Conservation (phyloP, 2,329 filamentous ascomycete genomes). For the Neofusicoccum ribis region DNA sequence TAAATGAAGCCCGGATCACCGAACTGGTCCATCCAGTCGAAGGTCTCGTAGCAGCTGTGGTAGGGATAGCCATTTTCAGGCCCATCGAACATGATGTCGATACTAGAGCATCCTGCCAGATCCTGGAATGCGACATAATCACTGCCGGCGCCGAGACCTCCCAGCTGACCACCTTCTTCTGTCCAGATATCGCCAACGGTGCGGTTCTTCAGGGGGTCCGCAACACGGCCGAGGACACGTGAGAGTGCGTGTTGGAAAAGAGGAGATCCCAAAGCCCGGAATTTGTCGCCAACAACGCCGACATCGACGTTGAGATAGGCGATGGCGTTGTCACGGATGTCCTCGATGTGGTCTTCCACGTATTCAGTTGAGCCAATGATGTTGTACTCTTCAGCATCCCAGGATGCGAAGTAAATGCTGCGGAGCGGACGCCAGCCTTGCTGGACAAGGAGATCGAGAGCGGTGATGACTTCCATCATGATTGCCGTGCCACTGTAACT, state of each 20-base stretch:
- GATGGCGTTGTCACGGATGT: constrained; percentile 70
- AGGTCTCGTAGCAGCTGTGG: constrained; percentile 86
- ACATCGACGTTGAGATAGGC: constrained; percentile 92
- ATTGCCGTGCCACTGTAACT: constrained; percentile 74
- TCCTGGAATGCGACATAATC: constrained; percentile 92
- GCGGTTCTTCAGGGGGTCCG: constrained; percentile 69
- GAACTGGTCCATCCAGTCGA: constrained; percentile 77
- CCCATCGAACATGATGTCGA: constrained; percentile 80
- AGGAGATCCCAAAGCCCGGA: constrained; percentile 79
- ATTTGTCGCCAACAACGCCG: constrained; percentile 72
- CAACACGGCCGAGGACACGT: constrained; percentile 71
- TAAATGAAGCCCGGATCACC: constrained; percentile 83
- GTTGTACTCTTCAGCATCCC: constrained; percentile 94
- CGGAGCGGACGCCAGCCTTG: constrained; percentile 87
- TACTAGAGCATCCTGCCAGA: constrained; percentile 81
- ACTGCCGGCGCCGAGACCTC: constrained; percentile 70
- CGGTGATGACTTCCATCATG: constrained; percentile 82
- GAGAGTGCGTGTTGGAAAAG: constrained; percentile 72
- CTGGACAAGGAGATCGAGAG: constrained; percentile 75
- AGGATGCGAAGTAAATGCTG: constrained; percentile 96
- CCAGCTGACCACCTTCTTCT: constrained; percentile 58
- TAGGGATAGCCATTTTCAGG: constrained; percentile 61
- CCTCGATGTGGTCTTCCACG: constrained; percentile 79
- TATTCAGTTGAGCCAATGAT: constrained; percentile 91
- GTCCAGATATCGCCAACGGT: constrained; percentile 78